Conservation (phyloP, 129 eudicot species). For the Smallanthus sonchifolius region DNA sequence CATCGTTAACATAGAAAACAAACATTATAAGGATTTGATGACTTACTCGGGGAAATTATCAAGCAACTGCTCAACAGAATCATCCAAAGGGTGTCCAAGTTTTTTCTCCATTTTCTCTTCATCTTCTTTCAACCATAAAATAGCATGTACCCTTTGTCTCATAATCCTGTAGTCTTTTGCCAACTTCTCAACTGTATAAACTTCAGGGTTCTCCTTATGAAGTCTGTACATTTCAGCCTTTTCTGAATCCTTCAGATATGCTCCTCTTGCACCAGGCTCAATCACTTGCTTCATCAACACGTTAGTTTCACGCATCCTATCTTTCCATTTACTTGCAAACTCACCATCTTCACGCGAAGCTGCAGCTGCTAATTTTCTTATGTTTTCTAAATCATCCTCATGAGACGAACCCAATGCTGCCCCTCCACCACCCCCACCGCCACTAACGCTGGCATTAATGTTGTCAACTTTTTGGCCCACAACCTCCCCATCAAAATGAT, state of each 20-base stretch:
- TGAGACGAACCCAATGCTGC: slow-evolving; percentile 15
- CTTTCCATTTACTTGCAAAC: slow-evolving; percentile 48
- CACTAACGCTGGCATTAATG: not conserved
- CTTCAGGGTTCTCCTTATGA: slow-evolving; percentile 87
- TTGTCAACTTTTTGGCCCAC: slow-evolving; percentile 46
- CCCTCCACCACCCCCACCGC: slow-evolving; percentile 24
- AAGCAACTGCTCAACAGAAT: slow-evolving; percentile 73
- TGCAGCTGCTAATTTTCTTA: slow-evolving; percentile 32
- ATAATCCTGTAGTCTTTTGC: slow-evolving; percentile 79
- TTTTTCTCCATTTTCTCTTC: slow-evolving; percentile 86
- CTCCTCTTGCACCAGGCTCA: slow-evolving; percentile 90
- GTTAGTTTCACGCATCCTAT: slow-evolving; percentile 47
- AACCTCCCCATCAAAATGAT: slow-evolving; percentile 75
- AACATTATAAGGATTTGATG: not conserved
- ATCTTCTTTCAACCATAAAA: slow-evolving; percentile 77
- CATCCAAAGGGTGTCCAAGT: slow-evolving; percentile 76
- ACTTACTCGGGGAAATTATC: slow-evolving; percentile 83
- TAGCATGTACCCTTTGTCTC: slow-evolving; percentile 94
- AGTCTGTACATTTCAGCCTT: slow-evolving; percentile 83
- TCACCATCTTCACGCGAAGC: slow-evolving; percentile 33
- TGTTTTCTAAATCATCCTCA: slow-evolving; percentile 28
- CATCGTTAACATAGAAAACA: not conserved
- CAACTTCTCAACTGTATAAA: slow-evolving; percentile 70
- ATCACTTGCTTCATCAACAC: slow-evolving; percentile 65
- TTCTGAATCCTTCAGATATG: slow-evolving; percentile 76